These are phyloP conservation scores for Leishmania turanica DNA, from an alignment of 208 protist species.

Conservation along the genomic window DNA sequence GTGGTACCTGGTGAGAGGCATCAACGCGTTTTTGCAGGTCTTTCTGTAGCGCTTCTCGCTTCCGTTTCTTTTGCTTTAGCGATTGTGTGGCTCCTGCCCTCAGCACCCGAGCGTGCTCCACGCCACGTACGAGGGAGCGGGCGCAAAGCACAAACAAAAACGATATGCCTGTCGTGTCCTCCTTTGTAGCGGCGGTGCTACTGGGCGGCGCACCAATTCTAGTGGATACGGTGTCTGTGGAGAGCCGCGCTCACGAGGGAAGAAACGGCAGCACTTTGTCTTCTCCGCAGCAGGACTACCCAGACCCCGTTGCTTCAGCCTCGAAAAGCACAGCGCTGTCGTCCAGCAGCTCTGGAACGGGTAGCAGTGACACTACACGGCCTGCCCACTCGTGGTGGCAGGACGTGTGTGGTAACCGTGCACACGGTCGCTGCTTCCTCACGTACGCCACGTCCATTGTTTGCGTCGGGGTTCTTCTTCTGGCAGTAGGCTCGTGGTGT, in stretches of 20 bases:
- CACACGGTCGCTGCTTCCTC: background rate
- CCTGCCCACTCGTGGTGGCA: background rate
- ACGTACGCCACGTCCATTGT: background rate
- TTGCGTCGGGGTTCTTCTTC: background rate
- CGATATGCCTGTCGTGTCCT: background rate
- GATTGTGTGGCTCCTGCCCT: background rate
- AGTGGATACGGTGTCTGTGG: background rate
- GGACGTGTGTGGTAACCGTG: background rate
- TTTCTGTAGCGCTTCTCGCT: background rate
- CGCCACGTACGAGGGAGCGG: background rate
- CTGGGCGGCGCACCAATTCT: background rate
- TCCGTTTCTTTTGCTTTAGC: background rate
- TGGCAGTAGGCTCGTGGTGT: background rate
- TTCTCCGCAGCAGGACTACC: background rate
- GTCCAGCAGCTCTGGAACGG: background rate
- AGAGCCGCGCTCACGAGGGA: background rate
- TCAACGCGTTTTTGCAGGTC: background rate
- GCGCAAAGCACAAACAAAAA: no score
- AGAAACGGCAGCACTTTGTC: background rate
- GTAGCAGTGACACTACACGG: background rate
- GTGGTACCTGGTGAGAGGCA: background rate
- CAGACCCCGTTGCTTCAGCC: background rate
- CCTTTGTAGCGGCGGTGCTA: conserved; percentile 8
- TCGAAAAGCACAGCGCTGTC: background rate
- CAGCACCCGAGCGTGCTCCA: background rate